phyloP scores from a whole-genome alignment of 73 alveolate genomes.

The Symbiodinium pilosum region DNA sequence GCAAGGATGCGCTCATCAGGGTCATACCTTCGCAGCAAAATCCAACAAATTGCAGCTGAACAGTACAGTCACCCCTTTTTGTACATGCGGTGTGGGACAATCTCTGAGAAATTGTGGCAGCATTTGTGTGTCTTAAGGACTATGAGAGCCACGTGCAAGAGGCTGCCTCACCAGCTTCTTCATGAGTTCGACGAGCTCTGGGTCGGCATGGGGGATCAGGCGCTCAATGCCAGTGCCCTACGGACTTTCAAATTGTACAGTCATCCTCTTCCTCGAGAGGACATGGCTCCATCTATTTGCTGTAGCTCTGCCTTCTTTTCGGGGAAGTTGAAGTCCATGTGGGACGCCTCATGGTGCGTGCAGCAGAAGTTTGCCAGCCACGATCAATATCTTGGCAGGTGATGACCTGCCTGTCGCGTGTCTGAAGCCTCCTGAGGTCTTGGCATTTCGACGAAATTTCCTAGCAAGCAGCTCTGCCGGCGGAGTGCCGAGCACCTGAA shows the following conservation, averaged over 20 bases:
- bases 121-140: not conserved
- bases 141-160: no score
- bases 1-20: constrained; percentile 97
- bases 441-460: constrained; percentile 79
- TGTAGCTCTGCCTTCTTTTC: constrained; percentile 95
- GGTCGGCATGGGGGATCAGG: constrained; percentile 97
- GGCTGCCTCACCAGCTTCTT: constrained; percentile 96
- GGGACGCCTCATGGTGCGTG: constrained; percentile 97
- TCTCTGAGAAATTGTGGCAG: no score
- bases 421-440: no score
- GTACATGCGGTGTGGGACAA: no score
- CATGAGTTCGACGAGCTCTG: constrained; percentile 96
- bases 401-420: no score
- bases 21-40: constrained; percentile 66
- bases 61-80: no score
- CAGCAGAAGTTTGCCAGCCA: no score
- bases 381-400: no score
- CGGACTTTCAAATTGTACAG: not conserved
- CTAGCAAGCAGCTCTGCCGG: constrained; percentile 80
- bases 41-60: no score
- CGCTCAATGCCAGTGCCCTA: constrained; percentile 98
- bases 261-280: no score
- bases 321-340: constrained; percentile 98
- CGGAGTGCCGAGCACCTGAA: constrained; percentile 96
- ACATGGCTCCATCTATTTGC: no score